These are phyloP conservation scores for Fusarium temperatum DNA, from an alignment of 2,329 filamentous ascomycete genomes.

Conservation along the genomic window DNA sequence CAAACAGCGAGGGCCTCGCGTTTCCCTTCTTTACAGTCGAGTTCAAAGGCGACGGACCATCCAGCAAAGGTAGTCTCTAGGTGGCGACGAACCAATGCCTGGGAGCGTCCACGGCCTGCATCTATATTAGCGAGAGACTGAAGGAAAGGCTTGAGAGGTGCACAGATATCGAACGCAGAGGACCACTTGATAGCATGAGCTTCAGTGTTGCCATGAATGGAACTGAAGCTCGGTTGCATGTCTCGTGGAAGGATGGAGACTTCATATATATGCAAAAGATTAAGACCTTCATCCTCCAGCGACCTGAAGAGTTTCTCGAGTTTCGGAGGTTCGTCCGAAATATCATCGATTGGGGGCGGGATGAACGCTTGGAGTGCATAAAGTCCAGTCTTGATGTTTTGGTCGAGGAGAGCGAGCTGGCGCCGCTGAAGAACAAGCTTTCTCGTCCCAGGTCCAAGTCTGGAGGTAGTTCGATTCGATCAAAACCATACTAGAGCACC, in stretches of 20 bases:
- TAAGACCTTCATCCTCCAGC: constrained; percentile 44
- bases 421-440: not conserved
- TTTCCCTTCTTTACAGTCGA: not conserved
- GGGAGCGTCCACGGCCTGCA: constrained; percentile 43
- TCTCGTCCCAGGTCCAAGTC: not conserved
- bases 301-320: constrained; percentile 40
- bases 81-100: constrained; percentile 50
- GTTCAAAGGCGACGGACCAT: constrained; percentile 13
- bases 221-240: constrained; percentile 45
- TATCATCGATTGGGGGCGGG: constrained; percentile 49
- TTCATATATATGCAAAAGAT: constrained; percentile 1
- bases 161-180: not conserved
- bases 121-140: constrained; percentile 40
- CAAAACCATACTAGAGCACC: not conserved
- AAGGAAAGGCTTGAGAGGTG: not conserved
- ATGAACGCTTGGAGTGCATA: constrained; percentile 42
- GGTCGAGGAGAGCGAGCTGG: not conserved
- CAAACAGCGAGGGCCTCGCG: not conserved
- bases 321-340: constrained; percentile 48
- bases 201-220: constrained; percentile 45
- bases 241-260: constrained; percentile 44
- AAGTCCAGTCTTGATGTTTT: constrained; percentile 15
- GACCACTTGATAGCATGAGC: constrained; percentile 32
- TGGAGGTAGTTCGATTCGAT: not conserved
- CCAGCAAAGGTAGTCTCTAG: constrained; percentile 21